A percentile compares a stretch with the other conserved stretches of the same genome.
These are phyloP conservation scores for Coemansia erecta DNA, from an alignment of 192 early-diverging fungal species.

Conservation along the genomic window DNA sequence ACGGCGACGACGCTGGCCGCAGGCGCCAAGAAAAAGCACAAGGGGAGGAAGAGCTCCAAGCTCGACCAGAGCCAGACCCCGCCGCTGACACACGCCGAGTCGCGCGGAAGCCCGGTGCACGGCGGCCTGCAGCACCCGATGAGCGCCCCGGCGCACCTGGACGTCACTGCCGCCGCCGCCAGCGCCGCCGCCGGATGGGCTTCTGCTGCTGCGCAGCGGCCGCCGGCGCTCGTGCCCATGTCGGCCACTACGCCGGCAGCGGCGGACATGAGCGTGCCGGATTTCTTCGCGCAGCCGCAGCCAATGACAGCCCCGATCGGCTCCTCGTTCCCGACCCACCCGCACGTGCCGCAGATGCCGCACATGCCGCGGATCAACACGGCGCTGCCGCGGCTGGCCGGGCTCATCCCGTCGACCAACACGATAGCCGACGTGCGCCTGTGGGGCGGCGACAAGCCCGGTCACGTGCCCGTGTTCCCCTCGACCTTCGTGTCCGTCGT, in stretches of 20 bases:
- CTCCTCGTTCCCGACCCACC: not conserved
- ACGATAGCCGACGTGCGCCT: not conserved
- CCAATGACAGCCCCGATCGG: constrained; percentile 22
- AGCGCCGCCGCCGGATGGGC: too few species aligned
- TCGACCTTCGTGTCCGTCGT: constrained; percentile 5
- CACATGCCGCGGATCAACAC: constrained; percentile 8
- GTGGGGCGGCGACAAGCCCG: constrained; percentile 1
- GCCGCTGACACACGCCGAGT: not conserved
- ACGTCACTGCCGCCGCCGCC: constrained; percentile 8
- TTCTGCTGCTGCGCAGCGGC: constrained; percentile 2
- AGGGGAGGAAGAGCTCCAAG: not conserved
- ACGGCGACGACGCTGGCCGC: constrained; percentile 1
- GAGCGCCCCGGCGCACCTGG: not conserved
- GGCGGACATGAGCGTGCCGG: not conserved
- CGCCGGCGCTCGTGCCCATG: constrained; percentile 7
- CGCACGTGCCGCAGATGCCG: not conserved
- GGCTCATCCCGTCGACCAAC: not conserved
- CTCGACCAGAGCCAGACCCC: not conserved
- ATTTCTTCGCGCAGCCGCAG: not conserved
- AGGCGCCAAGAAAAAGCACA: not conserved
- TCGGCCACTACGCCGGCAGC: not conserved
- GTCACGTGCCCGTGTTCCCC: not conserved
- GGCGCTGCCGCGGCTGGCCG: constrained; percentile 7
- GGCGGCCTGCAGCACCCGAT: not conserved
- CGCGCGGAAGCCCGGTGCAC: not conserved